phyloP scores from a whole-genome alignment of 2,329 filamentous ascomycete species.

The Tolypocladium endophyticum region DNA sequence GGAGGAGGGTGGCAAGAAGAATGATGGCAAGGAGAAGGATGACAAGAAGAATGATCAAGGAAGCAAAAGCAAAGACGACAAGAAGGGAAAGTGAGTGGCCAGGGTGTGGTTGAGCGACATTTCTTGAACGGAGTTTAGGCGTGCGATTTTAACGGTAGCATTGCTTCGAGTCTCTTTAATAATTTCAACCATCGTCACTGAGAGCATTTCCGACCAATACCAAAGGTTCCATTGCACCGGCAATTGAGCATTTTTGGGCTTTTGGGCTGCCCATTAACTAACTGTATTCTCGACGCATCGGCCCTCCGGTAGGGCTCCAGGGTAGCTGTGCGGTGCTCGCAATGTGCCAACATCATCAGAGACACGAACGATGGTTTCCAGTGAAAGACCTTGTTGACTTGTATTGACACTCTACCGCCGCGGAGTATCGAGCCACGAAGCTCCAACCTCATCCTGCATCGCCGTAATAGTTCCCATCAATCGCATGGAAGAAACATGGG shows the following conservation, averaged over 20 bases:
- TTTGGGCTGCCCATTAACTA: no score
- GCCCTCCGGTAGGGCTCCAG: no score
- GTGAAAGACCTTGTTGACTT: background rate
- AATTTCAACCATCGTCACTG: background rate
- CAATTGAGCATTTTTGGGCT: no score
- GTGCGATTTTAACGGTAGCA: background rate
- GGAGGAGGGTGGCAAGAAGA: background rate
- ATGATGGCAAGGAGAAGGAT: background rate
- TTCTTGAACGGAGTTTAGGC: background rate
- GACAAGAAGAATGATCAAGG: background rate
- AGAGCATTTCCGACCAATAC: no score
- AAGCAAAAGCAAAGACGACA: background rate
- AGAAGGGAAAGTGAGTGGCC: background rate
- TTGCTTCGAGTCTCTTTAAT: background rate
- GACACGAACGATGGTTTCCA: background rate
- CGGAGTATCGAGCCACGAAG: background rate
- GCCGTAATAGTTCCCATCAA: slow-evolving; percentile 6
- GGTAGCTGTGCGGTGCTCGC: background rate
- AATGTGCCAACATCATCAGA: no score
- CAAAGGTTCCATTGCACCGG: no score
- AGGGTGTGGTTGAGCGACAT: background rate
- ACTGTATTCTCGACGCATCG: no score
- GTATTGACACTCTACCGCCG: background rate
- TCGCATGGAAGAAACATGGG: slow-evolving; percentile 12
- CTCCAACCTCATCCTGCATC: background rate